Evolutionary conservation across 257 asterid genomes (phyloP).

Genomic region (Salvia hispanica): DNA sequence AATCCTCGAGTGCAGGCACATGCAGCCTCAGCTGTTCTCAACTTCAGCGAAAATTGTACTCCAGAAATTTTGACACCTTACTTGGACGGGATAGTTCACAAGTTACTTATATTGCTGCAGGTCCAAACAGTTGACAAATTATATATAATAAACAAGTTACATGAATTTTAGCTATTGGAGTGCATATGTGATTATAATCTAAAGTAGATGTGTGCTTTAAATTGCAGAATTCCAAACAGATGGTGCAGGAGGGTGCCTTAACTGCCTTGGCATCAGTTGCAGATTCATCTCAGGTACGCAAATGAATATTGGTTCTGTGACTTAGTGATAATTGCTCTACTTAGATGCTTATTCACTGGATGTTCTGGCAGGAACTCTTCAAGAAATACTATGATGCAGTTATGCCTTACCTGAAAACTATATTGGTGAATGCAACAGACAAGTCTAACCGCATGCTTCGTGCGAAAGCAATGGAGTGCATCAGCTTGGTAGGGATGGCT

Average conservation of each 20-base stretch:
- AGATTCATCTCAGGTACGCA: constrained; percentile 87
- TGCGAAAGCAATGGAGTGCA: constrained; percentile 98
- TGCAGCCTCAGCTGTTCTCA: constrained; percentile 96
- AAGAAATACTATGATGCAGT: constrained; percentile 88
- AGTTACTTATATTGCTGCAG: constrained; percentile 82
- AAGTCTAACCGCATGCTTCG: constrained; percentile 94
- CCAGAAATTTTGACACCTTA: constrained; percentile 86
- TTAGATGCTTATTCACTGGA: constrained; percentile 24
- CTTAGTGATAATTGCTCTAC: constrained; percentile 22
- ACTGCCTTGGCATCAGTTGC: constrained; percentile 96
- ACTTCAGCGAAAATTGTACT: constrained; percentile 92
- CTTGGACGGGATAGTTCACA: constrained; percentile 80
- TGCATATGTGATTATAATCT: neutral
- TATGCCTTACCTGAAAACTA: constrained; percentile 88
- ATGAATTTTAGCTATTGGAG: too few relatives aligned
- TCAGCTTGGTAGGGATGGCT: constrained; percentile 97
- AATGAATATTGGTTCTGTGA: constrained; percentile 11
- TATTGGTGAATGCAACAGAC: constrained; percentile 79
- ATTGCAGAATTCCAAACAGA: constrained; percentile 87
- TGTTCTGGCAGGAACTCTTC: constrained; percentile 70
- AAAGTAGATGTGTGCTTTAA: constrained; percentile 5
- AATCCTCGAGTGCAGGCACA: constrained; percentile 99
- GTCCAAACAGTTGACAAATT: constrained; percentile 33
- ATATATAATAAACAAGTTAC: too few relatives aligned
- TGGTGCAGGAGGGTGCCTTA: constrained; percentile 98